Base-by-base conservation (phyloP, 2,329 filamentous ascomycete species). In the Kalaharituber pfeilii region DNA sequence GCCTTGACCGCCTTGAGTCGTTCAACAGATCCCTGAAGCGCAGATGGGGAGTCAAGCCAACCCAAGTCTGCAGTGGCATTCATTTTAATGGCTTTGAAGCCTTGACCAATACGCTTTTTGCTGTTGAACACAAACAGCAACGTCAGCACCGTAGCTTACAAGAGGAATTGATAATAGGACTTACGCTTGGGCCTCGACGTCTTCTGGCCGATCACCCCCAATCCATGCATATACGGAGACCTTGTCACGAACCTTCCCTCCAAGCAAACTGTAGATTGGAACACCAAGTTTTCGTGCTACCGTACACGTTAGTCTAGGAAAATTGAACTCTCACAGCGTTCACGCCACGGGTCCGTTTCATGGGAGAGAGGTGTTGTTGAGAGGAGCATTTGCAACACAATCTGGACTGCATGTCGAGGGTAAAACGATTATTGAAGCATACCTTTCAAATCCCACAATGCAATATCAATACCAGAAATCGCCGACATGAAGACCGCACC, bases 401-500 rank as follows among this genome's bases (percentile, higher is more conserved):
- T 39, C 20, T 29, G 25, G 25, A 11, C 49, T 22, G 27, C 18
- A 36, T 47, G 29, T 42, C 53, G 53, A 53, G 20, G 39, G 53
- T 49, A 22, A 44, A 8, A 53, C 36, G 33, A 39, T 4, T 18
- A 27, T 36, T 13, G 73, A 62, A 69, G 71, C 33, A 67, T 68
- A 54, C 73, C 75, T 70, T 87, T 86, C 20, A 87, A 70, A 67
- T 87, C 83, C 83, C 83, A 88, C 0, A 87, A 69, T 0, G 83
- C 83, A 65, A 88, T 88, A 63, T 88, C 84, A 51, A 88, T 78
- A 1, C 84, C 84, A 0, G 82, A 77, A 15, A 88, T 68, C 0
- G 84, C 84, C 60, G 79, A 84, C 82, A 88, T 87, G 60, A 88
- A 81, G 8, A 88, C 83, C 0, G 84, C 81, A 0, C 84, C 84